Percentiles rank a stretch among this genome's conserved stretches.
phyloP scores from a whole-genome alignment of 768 basidiomycete species.

The Leucocoprinus sp. region DNA sequence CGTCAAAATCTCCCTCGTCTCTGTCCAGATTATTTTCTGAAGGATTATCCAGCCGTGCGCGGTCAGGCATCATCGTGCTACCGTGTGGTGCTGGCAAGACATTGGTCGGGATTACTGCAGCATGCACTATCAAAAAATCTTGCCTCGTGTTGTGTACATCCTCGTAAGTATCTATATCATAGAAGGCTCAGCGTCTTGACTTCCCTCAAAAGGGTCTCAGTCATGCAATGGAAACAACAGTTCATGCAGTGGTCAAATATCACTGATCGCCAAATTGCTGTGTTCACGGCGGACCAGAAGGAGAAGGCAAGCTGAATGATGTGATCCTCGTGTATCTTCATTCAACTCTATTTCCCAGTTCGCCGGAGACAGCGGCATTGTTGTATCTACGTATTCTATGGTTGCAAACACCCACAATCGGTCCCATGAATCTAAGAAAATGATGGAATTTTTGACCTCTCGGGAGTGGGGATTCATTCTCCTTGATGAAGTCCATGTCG shows the following conservation, averaged over 20 bases:
- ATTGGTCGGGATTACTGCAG: constrained; percentile 97
- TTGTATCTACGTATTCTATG: constrained; percentile 99
- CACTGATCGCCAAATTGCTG: constrained; percentile 91
- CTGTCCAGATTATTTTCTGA: constrained; percentile 1
- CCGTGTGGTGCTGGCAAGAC: constrained; percentile 99
- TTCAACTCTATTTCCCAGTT: constrained; percentile 46
- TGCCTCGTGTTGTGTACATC: constrained; percentile 96
- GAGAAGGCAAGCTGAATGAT: constrained; percentile 60
- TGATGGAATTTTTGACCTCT: constrained; percentile 99
- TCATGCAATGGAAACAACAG: constrained; percentile 98
- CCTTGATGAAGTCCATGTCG: constrained; percentile 97
- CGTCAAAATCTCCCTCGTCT: constrained; percentile 15
- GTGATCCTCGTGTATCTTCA: neutral
- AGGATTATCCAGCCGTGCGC: constrained; percentile 63
- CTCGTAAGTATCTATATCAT: constrained; percentile 52
- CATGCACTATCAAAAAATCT: constrained; percentile 98
- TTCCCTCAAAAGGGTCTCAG: constrained; percentile 56
- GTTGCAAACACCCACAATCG: constrained; percentile 97
- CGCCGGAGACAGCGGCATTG: constrained; percentile 93
- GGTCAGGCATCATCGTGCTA: constrained; percentile 96
- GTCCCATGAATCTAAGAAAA: constrained; percentile 98
- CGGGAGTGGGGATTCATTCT: constrained; percentile 99
- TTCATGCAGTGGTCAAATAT: constrained; percentile 99
- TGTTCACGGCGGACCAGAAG: constrained; percentile 97
- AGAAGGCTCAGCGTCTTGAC: constrained; percentile 6